Base-by-base conservation (phyloP, 2,329 filamentous ascomycete genomes). In the Aquanectria penicillioides region DNA sequence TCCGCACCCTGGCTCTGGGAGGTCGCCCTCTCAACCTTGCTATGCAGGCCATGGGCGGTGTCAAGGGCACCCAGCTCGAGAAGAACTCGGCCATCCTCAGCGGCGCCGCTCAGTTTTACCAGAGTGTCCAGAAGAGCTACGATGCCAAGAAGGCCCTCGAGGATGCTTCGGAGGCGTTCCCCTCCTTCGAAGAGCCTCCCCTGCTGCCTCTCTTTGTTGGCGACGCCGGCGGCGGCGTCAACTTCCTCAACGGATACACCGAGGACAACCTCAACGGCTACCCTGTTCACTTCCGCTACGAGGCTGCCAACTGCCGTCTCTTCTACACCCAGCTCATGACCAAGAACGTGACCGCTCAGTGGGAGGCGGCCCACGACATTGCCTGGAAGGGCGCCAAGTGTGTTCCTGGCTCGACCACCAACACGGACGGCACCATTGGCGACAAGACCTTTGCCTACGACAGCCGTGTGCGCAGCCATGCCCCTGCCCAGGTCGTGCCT, bases 21-120 rank as follows among this genome's bases (percentile, higher is more conserved):
- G 89, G 89, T 2, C 82, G 85, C 1, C 83, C 88, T 0, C 73
- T 75, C 10, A 66, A 77, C 0, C 75, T 75, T 0, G 81, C 83
- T 1, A 90, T 89, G 77, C 86, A 89, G 75, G 82, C 80, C 5
- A 78, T 89, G 15, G 87, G 88, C n/a, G 89, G 88, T n/a, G 82
- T 86, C 43, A 87, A 89, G 66, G 89, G 88, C 26, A 76, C 65
- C 59, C 2, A 74, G 66, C 61, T 64, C 43, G 57, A 43, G 11
- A 49, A n/a, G n/a, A 48, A 50, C 57, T 64, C 51, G 25, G 47
- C 1, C 13, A 57, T 69, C 9, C 23, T 59, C 9, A 31, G 15
- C 3, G 47, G 49, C 8, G 55, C 61, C 1, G 23, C 49, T 6
- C 9, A 29, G 7, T 59, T 66, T 18, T 29, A 15, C 50, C 62